Evolutionary conservation across 495 filamentous ascomycete species (phyloP), one percentile per base, ranked within the genome.

Genomic region (Beverwykella pulmonaria): DNA sequence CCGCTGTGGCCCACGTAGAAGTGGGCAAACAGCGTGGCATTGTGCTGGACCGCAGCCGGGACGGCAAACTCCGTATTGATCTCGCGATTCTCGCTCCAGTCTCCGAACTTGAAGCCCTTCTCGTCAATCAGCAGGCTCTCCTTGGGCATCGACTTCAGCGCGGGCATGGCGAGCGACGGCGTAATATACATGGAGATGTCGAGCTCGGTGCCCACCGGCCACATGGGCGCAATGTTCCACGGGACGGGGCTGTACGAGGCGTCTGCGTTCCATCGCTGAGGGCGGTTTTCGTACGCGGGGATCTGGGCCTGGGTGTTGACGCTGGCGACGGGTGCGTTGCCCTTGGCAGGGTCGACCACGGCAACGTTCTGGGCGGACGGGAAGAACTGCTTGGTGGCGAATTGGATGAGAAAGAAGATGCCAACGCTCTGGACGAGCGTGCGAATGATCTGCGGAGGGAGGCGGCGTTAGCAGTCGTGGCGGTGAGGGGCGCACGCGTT

Each of bases 11-110:
- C 90, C 64, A 98, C 80, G 70, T 91, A 96, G 71, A 97, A 93
- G 75, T 98, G 94, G 7, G 89, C 92, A 86, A 90, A 98, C 14
- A 98, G 81, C 0, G 94, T 97, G 34, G 91, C 93, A 74, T 98
- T 98, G 59, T 92, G 84, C 77, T 97, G 92, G 1, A 95, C 93
- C 27, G 85, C 78, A 65, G 83, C 82, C 2, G 94, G 93, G 9
- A 98, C 84, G 29, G 82, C 75, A 72, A 98, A 90, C 41, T 80
- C 84, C n/a, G 89, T 90, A 52, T 92, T 87, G 44, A 91, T 84
- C 57, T 87, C 83, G 25, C 95, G 85, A 63, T 81, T 88, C 65
- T 98, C 94, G 46, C 83, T 87, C 71, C 83, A 93, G 74, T 94
- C 87, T 9, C 90, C 91, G 27, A 96, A 75, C n/a, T 80, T 85